Evolutionary conservation across 805 yeast species (phyloP).

Genomic region (Jamesozyma piceae): DNA sequence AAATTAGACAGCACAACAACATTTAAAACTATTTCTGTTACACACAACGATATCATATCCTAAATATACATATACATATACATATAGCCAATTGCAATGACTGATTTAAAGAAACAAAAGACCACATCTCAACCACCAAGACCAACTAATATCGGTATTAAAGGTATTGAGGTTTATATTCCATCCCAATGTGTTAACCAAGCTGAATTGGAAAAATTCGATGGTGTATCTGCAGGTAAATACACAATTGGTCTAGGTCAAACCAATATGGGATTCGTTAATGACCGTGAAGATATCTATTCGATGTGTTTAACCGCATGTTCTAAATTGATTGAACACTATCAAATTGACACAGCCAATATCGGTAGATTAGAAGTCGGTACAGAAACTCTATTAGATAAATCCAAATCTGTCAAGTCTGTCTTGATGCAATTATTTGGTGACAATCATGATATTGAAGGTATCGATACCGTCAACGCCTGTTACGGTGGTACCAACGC

Average conservation of each 20-base stretch:
- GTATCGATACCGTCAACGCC: conserved; percentile 91
- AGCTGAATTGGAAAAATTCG: conserved; percentile 73
- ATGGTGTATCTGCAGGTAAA: conserved; percentile 85
- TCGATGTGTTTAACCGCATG: conserved; percentile 88
- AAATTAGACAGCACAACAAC: no score
- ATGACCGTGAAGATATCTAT: conserved; percentile 95
- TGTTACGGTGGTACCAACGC: conserved; percentile 99
- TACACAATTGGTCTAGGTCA: conserved; percentile 98
- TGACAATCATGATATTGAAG: conserved; percentile 85
- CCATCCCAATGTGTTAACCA: conserved; percentile 83
- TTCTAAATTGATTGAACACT: conserved; percentile 65
- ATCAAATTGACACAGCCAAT: conserved; percentile 67
- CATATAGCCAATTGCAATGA: conserved; percentile 1
- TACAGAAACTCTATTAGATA: conserved; percentile 92
- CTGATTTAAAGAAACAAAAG: conserved; percentile 23
- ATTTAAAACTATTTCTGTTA: no score
- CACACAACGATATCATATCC: no score
- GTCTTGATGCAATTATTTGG: conserved; percentile 83
- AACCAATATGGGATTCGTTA: conserved; percentile 94
- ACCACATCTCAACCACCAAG: conserved; percentile 24
- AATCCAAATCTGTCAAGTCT: conserved; percentile 92
- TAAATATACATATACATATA: neutral
- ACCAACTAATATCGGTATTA: conserved; percentile 89
- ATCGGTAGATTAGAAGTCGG: conserved; percentile 97
- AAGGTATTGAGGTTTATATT: conserved; percentile 87